Evolutionary conservation across 2,329 filamentous ascomycete species (phyloP), one percentile per base, ranked within the genome.

Genomic region (Fusarium xylarioides): DNA sequence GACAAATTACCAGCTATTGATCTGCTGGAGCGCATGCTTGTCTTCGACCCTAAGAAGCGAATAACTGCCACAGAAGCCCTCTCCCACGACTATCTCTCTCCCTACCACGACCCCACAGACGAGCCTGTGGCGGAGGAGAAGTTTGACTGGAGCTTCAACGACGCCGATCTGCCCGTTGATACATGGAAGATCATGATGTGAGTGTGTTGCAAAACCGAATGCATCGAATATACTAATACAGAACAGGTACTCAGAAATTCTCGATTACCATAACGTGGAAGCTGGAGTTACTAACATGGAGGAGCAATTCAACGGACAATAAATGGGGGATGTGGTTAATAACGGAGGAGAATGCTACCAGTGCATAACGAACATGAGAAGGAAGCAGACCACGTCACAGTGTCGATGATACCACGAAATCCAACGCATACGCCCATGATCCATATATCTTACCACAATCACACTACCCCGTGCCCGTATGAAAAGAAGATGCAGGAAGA

Each of bases 161-260:
- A 99, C 78, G 96, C 95, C 53, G 96, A 99, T 81, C 86, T 99
- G 64, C 95, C 96, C 2, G 95, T 98, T 56, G 96, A 99, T 81
- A 97, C 95, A n/a, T 99, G 96, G 96, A 99, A 99, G 87, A 98
- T 99, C 81, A 99, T 98, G 96, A 99, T 99, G 96, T 97, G 88
- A 80, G 92, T 59, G 21, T 12, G 15, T 40, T 19, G 23, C 21
- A 30, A 40, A 19, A 28, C 8, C 11, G 16, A 3, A 26, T 6
- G 16, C 21, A 46, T 26, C n/a, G 16, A 18, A 55, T 21, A 23
- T 38, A 35, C 58, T 76, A 66, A 78, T 61, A 56, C 40, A 10
- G 35, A 18, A 3, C 81, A 97, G 95, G 95, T 98, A 98, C 87
- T 97, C 95, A 58, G 95, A 98, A 83, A 98, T 99, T 78, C 92